phyloP scores from a whole-genome alignment of 768 basidiomycete species.

The Lentinula sp. region DNA sequence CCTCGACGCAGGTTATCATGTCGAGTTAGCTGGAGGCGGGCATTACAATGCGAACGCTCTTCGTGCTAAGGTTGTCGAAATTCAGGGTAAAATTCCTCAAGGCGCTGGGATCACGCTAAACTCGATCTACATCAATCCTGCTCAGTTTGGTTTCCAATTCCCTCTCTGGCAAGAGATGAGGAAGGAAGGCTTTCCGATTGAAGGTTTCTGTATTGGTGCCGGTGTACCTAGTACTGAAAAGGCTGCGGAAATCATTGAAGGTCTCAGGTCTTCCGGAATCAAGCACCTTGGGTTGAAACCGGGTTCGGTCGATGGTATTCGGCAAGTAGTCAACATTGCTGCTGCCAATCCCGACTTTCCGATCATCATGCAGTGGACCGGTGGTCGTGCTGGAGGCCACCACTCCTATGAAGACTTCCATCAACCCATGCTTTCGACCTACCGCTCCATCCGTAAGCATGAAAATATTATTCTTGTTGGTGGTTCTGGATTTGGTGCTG shows the following conservation, averaged over 20 bases:
- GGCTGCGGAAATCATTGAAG: slow-evolving; percentile 91
- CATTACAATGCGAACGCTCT: slow-evolving; percentile 92
- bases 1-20: slow-evolving; percentile 89
- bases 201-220: slow-evolving; percentile 99
- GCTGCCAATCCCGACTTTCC: slow-evolving; percentile 93
- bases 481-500: slow-evolving; percentile 94
- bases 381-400: slow-evolving; percentile 97
- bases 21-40: slow-evolving; percentile 96
- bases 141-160: slow-evolving; percentile 95
- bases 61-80: slow-evolving; percentile 88
- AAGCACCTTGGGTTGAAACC: slow-evolving; percentile 98
- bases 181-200: slow-evolving; percentile 88
- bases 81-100: slow-evolving; percentile 75
- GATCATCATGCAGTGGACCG: slow-evolving; percentile 98
- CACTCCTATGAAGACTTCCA: slow-evolving; percentile 99
- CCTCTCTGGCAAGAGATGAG: slow-evolving; percentile 98
- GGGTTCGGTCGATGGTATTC: slow-evolving; percentile 95
- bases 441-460: slow-evolving; percentile 84
- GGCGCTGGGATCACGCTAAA: slow-evolving; percentile 94
- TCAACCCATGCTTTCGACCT: slow-evolving; percentile 88
- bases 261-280: slow-evolving; percentile 77
- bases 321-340: slow-evolving; percentile 95
- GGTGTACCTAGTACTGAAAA: slow-evolving; percentile 97
- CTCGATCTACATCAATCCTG: slow-evolving; percentile 95
- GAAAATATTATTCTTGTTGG: slow-evolving; percentile 85